A percentile compares a stretch with the other conserved stretches of the same genome.
Conservation (phyloP, 208 protist genomes). For the Willaertia magna region DNA sequence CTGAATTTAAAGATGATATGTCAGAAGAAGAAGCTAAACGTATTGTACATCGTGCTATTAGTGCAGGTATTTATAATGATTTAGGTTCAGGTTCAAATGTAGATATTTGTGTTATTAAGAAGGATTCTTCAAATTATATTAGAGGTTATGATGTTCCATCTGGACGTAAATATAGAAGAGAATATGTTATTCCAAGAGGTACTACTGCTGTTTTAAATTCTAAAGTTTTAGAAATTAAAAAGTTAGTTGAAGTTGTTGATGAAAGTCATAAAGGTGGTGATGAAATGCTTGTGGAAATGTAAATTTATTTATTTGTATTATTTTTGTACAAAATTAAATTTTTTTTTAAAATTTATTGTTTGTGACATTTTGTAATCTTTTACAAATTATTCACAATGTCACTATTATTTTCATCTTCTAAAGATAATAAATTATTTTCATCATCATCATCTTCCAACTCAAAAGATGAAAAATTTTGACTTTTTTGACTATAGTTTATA, state of each 20-base stretch:
- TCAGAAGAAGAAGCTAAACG: conserved; percentile 87
- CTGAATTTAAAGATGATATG: conserved; percentile 80
- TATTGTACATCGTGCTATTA: conserved; percentile 89
- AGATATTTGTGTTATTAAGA: conserved; percentile 92
- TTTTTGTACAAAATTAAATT: no score
- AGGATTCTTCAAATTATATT: conserved; percentile 29
- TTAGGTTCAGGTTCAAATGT: conserved; percentile 97
- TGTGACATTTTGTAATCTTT: no score
- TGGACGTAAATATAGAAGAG: conserved; percentile 21
- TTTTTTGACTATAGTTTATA: no score
- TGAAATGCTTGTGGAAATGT: no score
- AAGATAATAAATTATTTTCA: no score
- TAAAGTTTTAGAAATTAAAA: not conserved
- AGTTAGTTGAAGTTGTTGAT: not conserved
- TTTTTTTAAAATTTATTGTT: no score
- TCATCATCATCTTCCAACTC: no score
- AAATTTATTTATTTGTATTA: no score
- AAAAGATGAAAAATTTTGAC: no score
- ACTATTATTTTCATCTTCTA: no score
- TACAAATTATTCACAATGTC: no score
- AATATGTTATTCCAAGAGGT: conserved; percentile 40
- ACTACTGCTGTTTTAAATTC: conserved; percentile 29
- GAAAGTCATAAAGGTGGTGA: no score
- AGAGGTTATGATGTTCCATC: conserved; percentile 43
- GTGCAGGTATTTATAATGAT: conserved; percentile 99